Evolutionary conservation across 768 basidiomycete genomes (phyloP), one percentile per base, ranked within the genome.

Genomic region (Macrocybe gigantea): DNA sequence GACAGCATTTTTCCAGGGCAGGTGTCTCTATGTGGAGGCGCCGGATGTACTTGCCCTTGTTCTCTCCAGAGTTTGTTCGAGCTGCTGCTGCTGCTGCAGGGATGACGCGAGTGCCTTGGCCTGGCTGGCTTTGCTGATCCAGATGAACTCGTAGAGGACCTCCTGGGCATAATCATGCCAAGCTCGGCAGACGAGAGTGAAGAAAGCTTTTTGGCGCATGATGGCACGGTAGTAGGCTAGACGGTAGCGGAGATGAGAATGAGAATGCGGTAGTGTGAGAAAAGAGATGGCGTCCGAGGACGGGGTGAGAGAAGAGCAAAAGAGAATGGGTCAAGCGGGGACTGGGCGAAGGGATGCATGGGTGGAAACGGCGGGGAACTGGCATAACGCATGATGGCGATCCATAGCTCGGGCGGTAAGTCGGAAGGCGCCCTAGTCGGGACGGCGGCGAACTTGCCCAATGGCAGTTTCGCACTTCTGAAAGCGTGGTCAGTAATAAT

Each of bases 1-100:
- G 82, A 5, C 73, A 73, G 55, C 85, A 88, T 29, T 80, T 77
- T 43, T 83, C 81, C 47, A 85, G 67, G 5, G 73, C 63, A 12
- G 75, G 73, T 5, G 85, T 88, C 67, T 88, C 83, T 59, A 88
- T 80, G 56, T 86, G 85, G 31, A 88, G 62, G 11, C 80, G 72
- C 36, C 76, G 77, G 38, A 88, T 81, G 64, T 69, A 78, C 14
- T 61, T 66, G 8, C 78, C 82, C 43, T 66, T 53, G 9, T 50
- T 46, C 30, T 39, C 38, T 51, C 47, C 37, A 42, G 54, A 31
- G 49, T 49, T 41, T 51, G 61, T 45, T 52, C 61, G 36, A 41
- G 60, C 60, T 55, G 73, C 62, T 53, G 60, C 60, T 55, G 73
- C 62, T 53, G 62, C n/a, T 70, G 65, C 6, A 77, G 59, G 15